Evolutionary conservation across 1,139 yeast species (phyloP).

Genomic region (Entelexis paramagnoliae): DNA sequence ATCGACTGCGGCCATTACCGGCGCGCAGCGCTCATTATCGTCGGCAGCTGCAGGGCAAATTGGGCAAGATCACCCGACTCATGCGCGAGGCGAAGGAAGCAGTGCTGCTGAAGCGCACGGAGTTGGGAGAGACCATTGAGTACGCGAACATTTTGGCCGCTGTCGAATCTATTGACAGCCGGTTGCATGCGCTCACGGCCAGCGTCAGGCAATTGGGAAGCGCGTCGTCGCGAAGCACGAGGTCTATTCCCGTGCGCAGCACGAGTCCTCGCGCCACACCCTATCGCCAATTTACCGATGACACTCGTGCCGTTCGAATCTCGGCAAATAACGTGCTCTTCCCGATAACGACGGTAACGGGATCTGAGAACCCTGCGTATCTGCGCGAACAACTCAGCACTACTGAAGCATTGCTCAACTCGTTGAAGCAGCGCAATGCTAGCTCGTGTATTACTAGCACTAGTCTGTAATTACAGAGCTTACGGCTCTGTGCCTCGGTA

Average conservation of each 20-base stretch:
- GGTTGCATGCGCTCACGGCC: neutral
- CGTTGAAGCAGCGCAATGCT: neutral
- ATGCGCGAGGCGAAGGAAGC: neutral
- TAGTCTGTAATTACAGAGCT: neutral
- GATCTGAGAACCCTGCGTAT: neutral
- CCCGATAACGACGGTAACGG: neutral
- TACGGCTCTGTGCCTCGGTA: too few species aligned
- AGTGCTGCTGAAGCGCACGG: constrained; percentile 3
- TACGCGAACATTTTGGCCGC: constrained; percentile 9
- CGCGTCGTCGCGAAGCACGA: too few species aligned
- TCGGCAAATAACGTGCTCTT: neutral
- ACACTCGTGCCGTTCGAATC: neutral
- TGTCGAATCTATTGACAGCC: constrained; percentile 13
- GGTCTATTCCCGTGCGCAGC: too few species aligned
- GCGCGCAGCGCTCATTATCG: neutral
- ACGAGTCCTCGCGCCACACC: too few species aligned
- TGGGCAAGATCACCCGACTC: neutral
- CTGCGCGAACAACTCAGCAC: neutral
- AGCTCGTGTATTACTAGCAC: neutral
- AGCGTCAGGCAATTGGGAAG: too few species aligned
- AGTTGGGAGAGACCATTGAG: neutral
- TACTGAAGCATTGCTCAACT: neutral
- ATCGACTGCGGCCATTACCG: constrained; percentile 14
- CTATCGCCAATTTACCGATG: neutral
- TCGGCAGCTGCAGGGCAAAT: neutral